Base-by-base conservation (phyloP, 2,329 filamentous ascomycete genomes). In the Magnaporthiopsis incrustans region DNA sequence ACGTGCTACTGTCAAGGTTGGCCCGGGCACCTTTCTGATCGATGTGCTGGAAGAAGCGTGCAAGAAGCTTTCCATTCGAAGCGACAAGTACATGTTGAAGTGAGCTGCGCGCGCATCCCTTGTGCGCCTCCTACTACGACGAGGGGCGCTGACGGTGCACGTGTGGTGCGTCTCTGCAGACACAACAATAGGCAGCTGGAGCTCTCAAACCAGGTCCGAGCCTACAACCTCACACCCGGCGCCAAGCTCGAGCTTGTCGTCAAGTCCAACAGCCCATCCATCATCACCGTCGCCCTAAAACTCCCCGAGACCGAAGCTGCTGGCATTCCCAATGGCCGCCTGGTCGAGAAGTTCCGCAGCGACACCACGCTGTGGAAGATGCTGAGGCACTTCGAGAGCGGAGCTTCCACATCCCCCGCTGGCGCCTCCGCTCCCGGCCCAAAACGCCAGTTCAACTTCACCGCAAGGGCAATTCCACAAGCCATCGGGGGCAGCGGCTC, bases 201-300 rank as follows among this genome's bases (percentile, higher is more conserved):
- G 71, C 84, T 99, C 11, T 94, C 92, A 8, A 83, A 92, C 64
- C 89, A 91, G 57, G 91, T 93, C 73, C 88, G 94, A 60, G 86
- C 94, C 33, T 89, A 92, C 6, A 91, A 92, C 61, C 87, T 99
- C 7, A 82, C 84, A 15, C 85, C 91, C 53, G 95, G 95, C 67
- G 94, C 95, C 65, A 96, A 96, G 73, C 86, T 99, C 65, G 93
- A 98, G 73, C 89, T 99, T 61, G 89, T 97, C 27, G 88, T 91
- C 72, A 88, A 89, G 65, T 95, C 93, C 59, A 90, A 91, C 65
- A 95, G 92, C 0, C 89, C 93, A 0, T 89, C 91, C 1, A 89
- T 89, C 60, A 89, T 99, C 64, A 92, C 89, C 57, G 89, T 99
- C 57, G 94, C 91, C n/a, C 79, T 99, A 15, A 91, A 96, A 72